These are phyloP conservation scores for Chenopodium berlandieri DNA, from an alignment of 148 eudicot genomes.

Conservation along the genomic window DNA sequence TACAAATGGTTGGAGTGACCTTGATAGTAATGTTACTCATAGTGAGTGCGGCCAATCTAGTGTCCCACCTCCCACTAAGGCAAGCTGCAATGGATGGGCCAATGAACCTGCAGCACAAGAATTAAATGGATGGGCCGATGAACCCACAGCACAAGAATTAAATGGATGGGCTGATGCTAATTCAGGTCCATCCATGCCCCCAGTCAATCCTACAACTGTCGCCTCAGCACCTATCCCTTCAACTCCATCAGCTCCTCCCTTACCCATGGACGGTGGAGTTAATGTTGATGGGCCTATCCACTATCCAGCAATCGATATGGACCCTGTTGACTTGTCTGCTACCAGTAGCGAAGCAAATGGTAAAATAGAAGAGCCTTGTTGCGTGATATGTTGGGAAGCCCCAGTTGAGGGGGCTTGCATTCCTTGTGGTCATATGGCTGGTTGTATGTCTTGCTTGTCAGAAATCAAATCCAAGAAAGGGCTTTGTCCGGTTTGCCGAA, in stretches of 20 bases:
- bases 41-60: slow-evolving; percentile 32
- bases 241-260: slow-evolving; percentile 58
- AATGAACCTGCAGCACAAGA: slow-evolving; percentile 37
- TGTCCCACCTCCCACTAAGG: slow-evolving; percentile 33
- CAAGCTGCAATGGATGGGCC: slow-evolving; percentile 45
- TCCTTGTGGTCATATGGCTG: slow-evolving; percentile 84
- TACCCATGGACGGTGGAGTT: slow-evolving; percentile 33
- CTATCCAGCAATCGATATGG: slow-evolving; percentile 48
- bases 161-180: slow-evolving; percentile 54
- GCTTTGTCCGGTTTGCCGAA: slow-evolving; percentile 63
- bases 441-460: slow-evolving; percentile 64
- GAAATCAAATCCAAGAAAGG: slow-evolving; percentile 54
- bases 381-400: slow-evolving; percentile 67
- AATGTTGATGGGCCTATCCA: slow-evolving; percentile 32
- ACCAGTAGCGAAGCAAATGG: slow-evolving; percentile 22
- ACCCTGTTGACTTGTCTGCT: slow-evolving; percentile 39
- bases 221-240: slow-evolving; percentile 23
- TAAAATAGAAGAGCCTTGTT: slow-evolving; percentile 30
- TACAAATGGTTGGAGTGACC: slow-evolving; percentile 38
- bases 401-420: slow-evolving; percentile 68
- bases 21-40: slow-evolving; percentile 23
- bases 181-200: slow-evolving; percentile 19
- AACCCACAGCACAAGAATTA: slow-evolving; percentile 35
- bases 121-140: slow-evolving; percentile 42
- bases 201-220: slow-evolving; percentile 9